A percentile compares a stretch with the other conserved stretches of the same genome.
These are phyloP conservation scores for Ettlia oleoabundans DNA, from an alignment of 139 green algal genomes.

Conservation along the genomic window DNA sequence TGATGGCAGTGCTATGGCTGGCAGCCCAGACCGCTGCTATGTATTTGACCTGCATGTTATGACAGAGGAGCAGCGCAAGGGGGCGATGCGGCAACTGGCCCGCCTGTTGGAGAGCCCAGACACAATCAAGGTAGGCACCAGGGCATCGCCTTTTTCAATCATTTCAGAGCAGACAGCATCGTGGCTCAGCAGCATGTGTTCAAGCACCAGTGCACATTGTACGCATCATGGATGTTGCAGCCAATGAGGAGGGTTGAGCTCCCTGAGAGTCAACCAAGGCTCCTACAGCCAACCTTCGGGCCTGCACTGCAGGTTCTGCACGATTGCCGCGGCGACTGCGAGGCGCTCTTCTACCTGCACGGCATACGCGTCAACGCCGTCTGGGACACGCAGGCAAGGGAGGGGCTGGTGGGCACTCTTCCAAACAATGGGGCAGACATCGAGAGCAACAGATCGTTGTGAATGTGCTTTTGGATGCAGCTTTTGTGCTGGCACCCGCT, in stretches of 20 bases:
- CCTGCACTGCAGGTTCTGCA: constrained; percentile 22
- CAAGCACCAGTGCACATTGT: neutral
- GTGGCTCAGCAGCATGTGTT: neutral
- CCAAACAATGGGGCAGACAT: too few relatives aligned
- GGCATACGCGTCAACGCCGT: neutral
- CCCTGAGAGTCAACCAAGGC: neutral
- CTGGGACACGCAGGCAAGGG: constrained; percentile 37
- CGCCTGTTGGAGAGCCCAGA: constrained; percentile 2
- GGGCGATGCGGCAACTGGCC: neutral
- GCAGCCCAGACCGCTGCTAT: constrained; percentile 7
- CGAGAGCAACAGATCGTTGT: too few relatives aligned
- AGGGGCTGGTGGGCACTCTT: too few relatives aligned
- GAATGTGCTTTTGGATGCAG: too few relatives aligned
- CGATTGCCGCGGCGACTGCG: constrained; percentile 26
- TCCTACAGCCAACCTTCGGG: neutral
- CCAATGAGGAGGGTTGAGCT: neutral
- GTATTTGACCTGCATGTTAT: constrained; percentile 12
- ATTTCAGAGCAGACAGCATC: too few relatives aligned
- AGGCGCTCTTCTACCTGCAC: constrained; percentile 35
- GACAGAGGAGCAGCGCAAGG: neutral
- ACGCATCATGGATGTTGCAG: too few relatives aligned
- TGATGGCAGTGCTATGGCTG: neutral
- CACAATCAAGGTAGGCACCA: neutral
- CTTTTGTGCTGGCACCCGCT: too few relatives aligned
- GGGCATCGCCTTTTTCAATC: neutral